Evolutionary conservation across 495 filamentous ascomycete genomes (phyloP).

Genomic region (Choiromyces venosus): DNA sequence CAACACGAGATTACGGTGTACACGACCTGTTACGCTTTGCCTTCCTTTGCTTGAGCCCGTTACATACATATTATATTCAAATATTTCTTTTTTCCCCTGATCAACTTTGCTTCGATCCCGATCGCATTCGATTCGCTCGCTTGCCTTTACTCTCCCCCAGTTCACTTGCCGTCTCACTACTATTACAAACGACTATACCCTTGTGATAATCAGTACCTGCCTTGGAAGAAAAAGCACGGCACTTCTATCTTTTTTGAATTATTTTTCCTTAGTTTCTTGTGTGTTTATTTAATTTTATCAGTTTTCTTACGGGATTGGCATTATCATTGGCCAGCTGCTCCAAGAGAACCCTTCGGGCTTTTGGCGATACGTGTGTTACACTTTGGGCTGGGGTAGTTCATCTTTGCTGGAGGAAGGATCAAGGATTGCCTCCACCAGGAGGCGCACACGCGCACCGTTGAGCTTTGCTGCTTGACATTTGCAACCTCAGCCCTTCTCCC

Average conservation of each 20-base stretch:
- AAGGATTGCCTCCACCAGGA: conserved; percentile 27
- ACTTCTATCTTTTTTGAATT: conserved; percentile 26
- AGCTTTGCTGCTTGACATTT: conserved; percentile 29
- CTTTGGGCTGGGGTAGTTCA: conserved; percentile 8
- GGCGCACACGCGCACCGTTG: conserved; percentile 39
- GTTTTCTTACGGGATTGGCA: background rate
- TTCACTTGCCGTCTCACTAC: conserved; percentile 38
- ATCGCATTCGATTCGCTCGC: conserved; percentile 39
- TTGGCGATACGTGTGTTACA: conserved; percentile 30
- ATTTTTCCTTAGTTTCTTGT: conserved; percentile 25
- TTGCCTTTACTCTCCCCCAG: conserved; percentile 32
- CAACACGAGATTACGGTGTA: conserved; percentile 39
- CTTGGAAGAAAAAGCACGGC: conserved; percentile 27
- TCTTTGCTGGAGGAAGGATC: conserved; percentile 23
- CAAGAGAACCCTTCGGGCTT: conserved; percentile 24
- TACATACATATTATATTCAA: conserved; percentile 32
- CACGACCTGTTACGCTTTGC: conserved; percentile 35
- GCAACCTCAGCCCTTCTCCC: conserved; percentile 23
- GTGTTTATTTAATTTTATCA: background rate
- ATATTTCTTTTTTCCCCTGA: conserved; percentile 36
- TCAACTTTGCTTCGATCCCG: conserved; percentile 38
- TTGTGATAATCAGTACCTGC: conserved; percentile 24
- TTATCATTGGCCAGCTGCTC: conserved; percentile 19
- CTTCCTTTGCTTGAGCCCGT: conserved; percentile 32
- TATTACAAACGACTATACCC: conserved; percentile 33